A percentile compares a stretch with the other conserved stretches of the same genome.
These are phyloP conservation scores for Ophiocordyceps unilateralis DNA, from an alignment of 2,329 filamentous ascomycete genomes.

Conservation along the genomic window DNA sequence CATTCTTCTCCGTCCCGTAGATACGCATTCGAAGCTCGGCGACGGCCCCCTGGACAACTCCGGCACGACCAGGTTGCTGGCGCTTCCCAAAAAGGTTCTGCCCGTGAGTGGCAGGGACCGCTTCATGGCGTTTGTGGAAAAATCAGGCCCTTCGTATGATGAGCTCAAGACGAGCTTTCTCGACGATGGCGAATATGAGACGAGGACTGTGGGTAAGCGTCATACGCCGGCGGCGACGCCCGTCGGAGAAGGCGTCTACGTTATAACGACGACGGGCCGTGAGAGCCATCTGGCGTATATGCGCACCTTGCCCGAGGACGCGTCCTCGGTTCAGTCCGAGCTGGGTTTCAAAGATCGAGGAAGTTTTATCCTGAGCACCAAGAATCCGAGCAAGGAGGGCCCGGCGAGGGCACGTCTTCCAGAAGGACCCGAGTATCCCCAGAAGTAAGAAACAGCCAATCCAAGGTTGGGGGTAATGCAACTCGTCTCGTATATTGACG, in stretches of 20 bases:
- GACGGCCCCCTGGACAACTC: constrained; percentile 27
- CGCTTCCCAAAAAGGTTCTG: constrained; percentile 70
- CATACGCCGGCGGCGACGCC: constrained; percentile 53
- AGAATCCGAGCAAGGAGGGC: constrained; percentile 52
- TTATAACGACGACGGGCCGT: constrained; percentile 53
- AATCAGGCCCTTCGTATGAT: constrained; percentile 45
- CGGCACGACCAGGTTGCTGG: constrained; percentile 53
- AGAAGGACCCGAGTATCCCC: constrained; percentile 49
- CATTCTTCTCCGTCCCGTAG: constrained; percentile 61
- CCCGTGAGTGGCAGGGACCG: constrained; percentile 49
- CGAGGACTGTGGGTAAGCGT: constrained; percentile 55
- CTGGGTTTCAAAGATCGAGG: constrained; percentile 41
- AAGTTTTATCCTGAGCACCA: constrained; percentile 57
- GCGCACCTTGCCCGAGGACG: constrained; percentile 51
- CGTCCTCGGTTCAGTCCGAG: constrained; percentile 57
- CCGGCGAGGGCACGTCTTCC: constrained; percentile 47
- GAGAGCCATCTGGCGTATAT: constrained; percentile 68
- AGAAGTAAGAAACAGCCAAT: no score
- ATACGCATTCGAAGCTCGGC: constrained; percentile 43
- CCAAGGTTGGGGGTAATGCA: no score
- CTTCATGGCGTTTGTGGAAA: constrained; percentile 75
- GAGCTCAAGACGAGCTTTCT: constrained; percentile 61
- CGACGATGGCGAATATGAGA: constrained; percentile 48
- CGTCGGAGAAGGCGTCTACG: constrained; percentile 74
- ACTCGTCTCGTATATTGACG: no score